phyloP scores from a whole-genome alignment of 257 asterid species.

The Verbena officinalis region DNA sequence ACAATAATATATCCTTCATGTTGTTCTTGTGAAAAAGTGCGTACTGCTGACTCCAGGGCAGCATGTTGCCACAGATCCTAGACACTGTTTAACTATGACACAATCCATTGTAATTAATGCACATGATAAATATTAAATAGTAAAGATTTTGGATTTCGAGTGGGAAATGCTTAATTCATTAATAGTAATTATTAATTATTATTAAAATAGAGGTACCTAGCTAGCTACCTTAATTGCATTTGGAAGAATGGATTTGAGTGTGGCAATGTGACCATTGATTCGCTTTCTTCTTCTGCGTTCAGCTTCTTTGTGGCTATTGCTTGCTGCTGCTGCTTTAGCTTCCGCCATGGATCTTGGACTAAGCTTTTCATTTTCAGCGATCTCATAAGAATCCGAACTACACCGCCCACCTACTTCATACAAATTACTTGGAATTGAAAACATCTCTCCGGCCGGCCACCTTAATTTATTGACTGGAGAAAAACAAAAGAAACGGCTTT shows the following conservation, averaged over 20 bases:
- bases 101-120: too few species aligned
- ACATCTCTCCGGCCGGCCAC: conserved; percentile 32
- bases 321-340: conserved; percentile 74
- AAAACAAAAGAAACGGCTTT: not conserved
- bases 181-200: too few species aligned
- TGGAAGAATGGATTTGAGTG: conserved; percentile 86
- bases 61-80: too few species aligned
- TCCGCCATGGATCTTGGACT: conserved; percentile 70
- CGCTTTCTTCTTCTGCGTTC: conserved; percentile 83
- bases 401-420: conserved; percentile 48
- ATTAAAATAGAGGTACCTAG: too few species aligned
- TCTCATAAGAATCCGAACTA: conserved; percentile 42
- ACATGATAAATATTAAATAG: too few species aligned
- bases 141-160: too few species aligned
- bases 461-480: conserved; percentile 1
- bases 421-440: conserved; percentile 46
- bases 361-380: conserved; percentile 3
- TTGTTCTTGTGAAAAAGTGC: too few species aligned
- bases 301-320: conserved; percentile 87
- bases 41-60: too few species aligned
- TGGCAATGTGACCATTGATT: conserved; percentile 87
- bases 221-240: conserved; percentile 67
- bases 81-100: too few species aligned
- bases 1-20: too few species aligned
- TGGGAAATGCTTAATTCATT: too few species aligned